A percentile compares a stretch with the other conserved stretches of the same genome.
phyloP scores from a whole-genome alignment of 192 early-diverging fungal genomes.

The Thamnidium elegans region DNA sequence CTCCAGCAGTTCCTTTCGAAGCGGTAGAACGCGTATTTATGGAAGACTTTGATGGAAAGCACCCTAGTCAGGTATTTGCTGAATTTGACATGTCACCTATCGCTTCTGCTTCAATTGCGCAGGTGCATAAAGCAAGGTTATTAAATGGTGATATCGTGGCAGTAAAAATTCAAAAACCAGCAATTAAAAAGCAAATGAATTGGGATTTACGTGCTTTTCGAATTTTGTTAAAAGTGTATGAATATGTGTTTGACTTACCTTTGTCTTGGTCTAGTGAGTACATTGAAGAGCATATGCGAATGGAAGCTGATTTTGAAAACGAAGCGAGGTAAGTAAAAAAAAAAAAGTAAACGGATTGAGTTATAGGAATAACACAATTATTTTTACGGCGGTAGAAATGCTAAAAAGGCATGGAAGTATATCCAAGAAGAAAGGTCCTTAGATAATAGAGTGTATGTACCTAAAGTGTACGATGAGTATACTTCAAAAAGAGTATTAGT shows the following conservation, averaged over 20 bases:
- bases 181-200: slow-evolving; percentile 77
- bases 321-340: slow-evolving; percentile 53
- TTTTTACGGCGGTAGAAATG: slow-evolving; percentile 47
- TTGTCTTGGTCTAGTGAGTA: slow-evolving; percentile 76
- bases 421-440: slow-evolving; percentile 50
- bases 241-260: slow-evolving; percentile 80
- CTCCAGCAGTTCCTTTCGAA: slow-evolving; percentile 67
- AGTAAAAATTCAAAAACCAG: slow-evolving; percentile 93
- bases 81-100: slow-evolving; percentile 68
- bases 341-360: not conserved
- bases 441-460: slow-evolving; percentile 63
- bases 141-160: slow-evolving; percentile 72
- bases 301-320: slow-evolving; percentile 87
- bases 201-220: slow-evolving; percentile 77
- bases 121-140: slow-evolving; percentile 83
- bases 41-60: slow-evolving; percentile 57
- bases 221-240: slow-evolving; percentile 58
- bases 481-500: slow-evolving; percentile 75
- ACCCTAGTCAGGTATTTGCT: slow-evolving; percentile 63
- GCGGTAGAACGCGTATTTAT: slow-evolving; percentile 64
- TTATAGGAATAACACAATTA: not conserved
- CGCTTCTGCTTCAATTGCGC: slow-evolving; percentile 91
- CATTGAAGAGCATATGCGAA: slow-evolving; percentile 66
- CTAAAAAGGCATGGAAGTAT: slow-evolving; percentile 59
- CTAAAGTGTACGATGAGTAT: slow-evolving; percentile 68